Percentiles rank a stretch among this genome's conserved stretches.
Evolutionary conservation across 108 stramenopile genomes (phyloP).

Genomic region (Thalassiosira profunda): DNA sequence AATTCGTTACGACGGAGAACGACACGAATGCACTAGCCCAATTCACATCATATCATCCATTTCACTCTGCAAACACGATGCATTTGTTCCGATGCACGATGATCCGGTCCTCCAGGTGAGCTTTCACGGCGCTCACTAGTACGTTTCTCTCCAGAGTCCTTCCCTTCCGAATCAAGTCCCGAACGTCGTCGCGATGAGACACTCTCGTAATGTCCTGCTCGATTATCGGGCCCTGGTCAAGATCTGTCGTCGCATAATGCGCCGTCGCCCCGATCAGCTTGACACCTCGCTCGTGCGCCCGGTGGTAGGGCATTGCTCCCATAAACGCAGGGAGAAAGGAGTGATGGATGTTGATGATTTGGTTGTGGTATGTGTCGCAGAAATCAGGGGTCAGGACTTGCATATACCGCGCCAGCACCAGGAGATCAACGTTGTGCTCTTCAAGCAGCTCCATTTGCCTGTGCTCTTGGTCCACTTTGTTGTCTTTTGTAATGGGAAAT

Average conservation of each 20-base stretch:
- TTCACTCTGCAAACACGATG: slow-evolving; percentile 76
- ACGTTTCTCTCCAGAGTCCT: slow-evolving; percentile 78
- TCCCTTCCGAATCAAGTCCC: slow-evolving; percentile 82
- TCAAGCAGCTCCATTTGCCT: slow-evolving; percentile 70
- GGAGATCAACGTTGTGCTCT: slow-evolving; percentile 64
- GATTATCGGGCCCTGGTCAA: slow-evolving; percentile 90
- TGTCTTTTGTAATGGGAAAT: slow-evolving; percentile 68
- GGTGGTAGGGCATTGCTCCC: slow-evolving; percentile 76
- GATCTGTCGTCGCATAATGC: slow-evolving; percentile 75
- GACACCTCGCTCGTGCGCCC: slow-evolving; percentile 85
- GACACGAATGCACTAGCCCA: too few relatives aligned
- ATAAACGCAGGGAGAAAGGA: slow-evolving; percentile 89
- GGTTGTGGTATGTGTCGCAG: slow-evolving; percentile 61
- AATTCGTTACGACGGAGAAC: too few relatives aligned
- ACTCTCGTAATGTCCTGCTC: slow-evolving; percentile 71
- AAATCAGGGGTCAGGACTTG: slow-evolving; percentile 77
- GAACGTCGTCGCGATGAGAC: slow-evolving; percentile 81
- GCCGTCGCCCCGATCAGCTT: slow-evolving; percentile 91
- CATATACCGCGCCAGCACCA: slow-evolving; percentile 91
- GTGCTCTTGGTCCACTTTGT: slow-evolving; percentile 66
- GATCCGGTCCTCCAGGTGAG: slow-evolving; percentile 83
- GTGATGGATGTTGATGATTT: slow-evolving; percentile 91
- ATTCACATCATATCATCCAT: too few relatives aligned
- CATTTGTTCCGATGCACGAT: slow-evolving; percentile 85
- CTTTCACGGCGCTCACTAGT: slow-evolving; percentile 74